A percentile compares a stretch with the other conserved stretches of the same genome.
These are phyloP conservation scores for Trametes meyenii DNA, from an alignment of 768 basidiomycete species.

Conservation along the genomic window DNA sequence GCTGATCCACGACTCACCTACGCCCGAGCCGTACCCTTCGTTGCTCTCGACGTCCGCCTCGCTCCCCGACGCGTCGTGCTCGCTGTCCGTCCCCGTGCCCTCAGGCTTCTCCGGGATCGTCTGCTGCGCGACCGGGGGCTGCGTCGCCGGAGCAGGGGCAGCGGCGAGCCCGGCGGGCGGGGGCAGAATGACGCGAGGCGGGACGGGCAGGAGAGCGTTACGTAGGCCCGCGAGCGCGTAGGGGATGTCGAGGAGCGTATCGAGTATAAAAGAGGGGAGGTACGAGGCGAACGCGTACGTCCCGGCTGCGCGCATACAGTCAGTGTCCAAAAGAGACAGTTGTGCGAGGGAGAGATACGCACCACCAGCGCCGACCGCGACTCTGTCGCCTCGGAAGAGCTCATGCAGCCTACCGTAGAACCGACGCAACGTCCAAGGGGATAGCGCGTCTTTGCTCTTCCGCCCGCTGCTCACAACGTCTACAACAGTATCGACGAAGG, in stretches of 20 bases:
- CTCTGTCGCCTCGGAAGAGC: constrained; percentile 67
- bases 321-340: background rate
- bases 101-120: constrained; percentile 12
- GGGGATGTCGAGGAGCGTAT: constrained; percentile 67
- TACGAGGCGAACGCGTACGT: constrained; percentile 73
- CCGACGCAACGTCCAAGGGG: constrained; percentile 33
- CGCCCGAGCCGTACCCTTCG: constrained; percentile 50
- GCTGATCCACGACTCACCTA: constrained; percentile 73
- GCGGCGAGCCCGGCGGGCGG: constrained; percentile 6
- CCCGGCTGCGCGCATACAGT: constrained; percentile 47
- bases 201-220: constrained; percentile 57
- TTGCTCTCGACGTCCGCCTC: constrained; percentile 75
- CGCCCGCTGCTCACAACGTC: constrained; percentile 61
- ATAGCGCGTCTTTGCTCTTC: constrained; percentile 36
- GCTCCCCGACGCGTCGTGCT: constrained; percentile 51
- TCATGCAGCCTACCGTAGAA: constrained; percentile 52
- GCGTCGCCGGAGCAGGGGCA: background rate
- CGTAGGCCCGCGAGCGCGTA: constrained; percentile 63
- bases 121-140: constrained; percentile 3
- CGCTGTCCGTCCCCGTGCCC: constrained; percentile 25
- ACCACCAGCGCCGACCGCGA: constrained; percentile 84
- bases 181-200: constrained; percentile 43
- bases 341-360: constrained; percentile 27
- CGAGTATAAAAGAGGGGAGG: constrained; percentile 66
- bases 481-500: constrained; percentile 62